phyloP scores from a whole-genome alignment of 2,329 filamentous ascomycete species.

The Simplicillium sp. region DNA sequence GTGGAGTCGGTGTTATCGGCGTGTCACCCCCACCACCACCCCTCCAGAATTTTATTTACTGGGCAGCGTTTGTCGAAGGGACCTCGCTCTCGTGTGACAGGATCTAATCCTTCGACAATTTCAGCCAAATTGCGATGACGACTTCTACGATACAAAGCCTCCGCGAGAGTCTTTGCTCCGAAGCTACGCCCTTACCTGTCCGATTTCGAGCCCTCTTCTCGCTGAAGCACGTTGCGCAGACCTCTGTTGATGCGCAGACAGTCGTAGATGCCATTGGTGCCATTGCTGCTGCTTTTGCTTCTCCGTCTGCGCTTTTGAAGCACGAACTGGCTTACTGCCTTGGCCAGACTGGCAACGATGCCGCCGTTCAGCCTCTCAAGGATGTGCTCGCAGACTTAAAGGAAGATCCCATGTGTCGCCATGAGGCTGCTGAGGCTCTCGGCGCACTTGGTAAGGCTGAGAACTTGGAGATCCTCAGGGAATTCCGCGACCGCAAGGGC shows the following conservation, averaged over 20 bases:
- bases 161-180: slow-evolving; percentile 69
- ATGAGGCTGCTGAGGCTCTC: slow-evolving; percentile 92
- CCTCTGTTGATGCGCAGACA: slow-evolving; percentile 50
- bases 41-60: slow-evolving; percentile 6
- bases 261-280: slow-evolving; percentile 54
- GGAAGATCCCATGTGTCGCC: slow-evolving; percentile 93
- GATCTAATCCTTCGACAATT: slow-evolving; percentile 9
- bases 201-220: slow-evolving; percentile 97
- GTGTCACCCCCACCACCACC: slow-evolving; percentile 9
- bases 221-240: slow-evolving; percentile 81
- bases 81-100: not conserved
- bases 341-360: slow-evolving; percentile 74
- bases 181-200: slow-evolving; percentile 71
- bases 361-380: slow-evolving; percentile 64
- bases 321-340: slow-evolving; percentile 97
- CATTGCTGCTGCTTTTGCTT: slow-evolving; percentile 79
- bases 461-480: slow-evolving; percentile 64
- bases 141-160: slow-evolving; percentile 48
- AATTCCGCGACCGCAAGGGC: slow-evolving; percentile 62
- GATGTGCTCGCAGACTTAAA: slow-evolving; percentile 63
- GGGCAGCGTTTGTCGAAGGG: not conserved
- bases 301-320: slow-evolving; percentile 83
- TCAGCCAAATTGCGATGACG: slow-evolving; percentile 22
- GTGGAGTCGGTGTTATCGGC: slow-evolving; percentile 10
- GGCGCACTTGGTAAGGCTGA: slow-evolving; percentile 71